Evolutionary conservation across 2,329 filamentous ascomycete species (phyloP).

Genomic region (Lojkania enalia): DNA sequence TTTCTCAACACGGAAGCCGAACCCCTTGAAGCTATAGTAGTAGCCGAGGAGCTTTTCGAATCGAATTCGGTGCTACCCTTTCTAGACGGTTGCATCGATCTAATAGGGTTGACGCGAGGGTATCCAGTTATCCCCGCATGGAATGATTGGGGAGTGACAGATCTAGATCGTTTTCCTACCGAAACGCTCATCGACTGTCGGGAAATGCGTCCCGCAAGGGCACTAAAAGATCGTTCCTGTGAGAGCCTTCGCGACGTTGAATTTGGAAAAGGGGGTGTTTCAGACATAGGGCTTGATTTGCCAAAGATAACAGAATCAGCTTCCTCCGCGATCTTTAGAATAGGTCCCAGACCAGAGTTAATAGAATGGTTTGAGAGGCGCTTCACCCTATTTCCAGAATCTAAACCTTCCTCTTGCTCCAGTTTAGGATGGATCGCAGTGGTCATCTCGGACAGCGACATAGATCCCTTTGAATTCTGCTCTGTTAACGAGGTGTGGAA

Average conservation of each 20-base stretch:
- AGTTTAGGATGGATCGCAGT: too few species aligned
- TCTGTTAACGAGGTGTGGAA: too few species aligned
- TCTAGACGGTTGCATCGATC: slow-evolving; percentile 28
- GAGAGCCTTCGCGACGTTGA: background rate
- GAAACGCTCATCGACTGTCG: slow-evolving; percentile 15
- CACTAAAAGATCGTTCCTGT: slow-evolving; percentile 13
- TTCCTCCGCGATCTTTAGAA: slow-evolving; percentile 27
- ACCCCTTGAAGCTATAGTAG: too few species aligned
- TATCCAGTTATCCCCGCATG: slow-evolving; percentile 1
- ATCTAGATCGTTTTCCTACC: slow-evolving; percentile 9
- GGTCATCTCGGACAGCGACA: background rate
- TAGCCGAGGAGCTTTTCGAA: slow-evolving; percentile 1
- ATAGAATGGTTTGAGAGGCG: slow-evolving; percentile 24
- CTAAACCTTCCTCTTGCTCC: slow-evolving; percentile 9
- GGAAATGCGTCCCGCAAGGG: slow-evolving; percentile 15
- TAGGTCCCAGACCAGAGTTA: slow-evolving; percentile 18
- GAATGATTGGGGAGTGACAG: slow-evolving; percentile 10
- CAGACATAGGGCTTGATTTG: slow-evolving; percentile 7
- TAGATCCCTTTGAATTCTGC: too few species aligned
- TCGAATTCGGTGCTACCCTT: slow-evolving; percentile 8
- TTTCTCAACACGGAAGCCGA: too few species aligned
- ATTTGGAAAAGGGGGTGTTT: slow-evolving; percentile 13
- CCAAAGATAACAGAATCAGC: slow-evolving; percentile 31
- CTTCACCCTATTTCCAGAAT: slow-evolving; percentile 20
- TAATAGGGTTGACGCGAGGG: slow-evolving; percentile 22